Evolutionary conservation across 805 yeast species (phyloP).

Genomic region (Kluyveromyces siamensis): DNA sequence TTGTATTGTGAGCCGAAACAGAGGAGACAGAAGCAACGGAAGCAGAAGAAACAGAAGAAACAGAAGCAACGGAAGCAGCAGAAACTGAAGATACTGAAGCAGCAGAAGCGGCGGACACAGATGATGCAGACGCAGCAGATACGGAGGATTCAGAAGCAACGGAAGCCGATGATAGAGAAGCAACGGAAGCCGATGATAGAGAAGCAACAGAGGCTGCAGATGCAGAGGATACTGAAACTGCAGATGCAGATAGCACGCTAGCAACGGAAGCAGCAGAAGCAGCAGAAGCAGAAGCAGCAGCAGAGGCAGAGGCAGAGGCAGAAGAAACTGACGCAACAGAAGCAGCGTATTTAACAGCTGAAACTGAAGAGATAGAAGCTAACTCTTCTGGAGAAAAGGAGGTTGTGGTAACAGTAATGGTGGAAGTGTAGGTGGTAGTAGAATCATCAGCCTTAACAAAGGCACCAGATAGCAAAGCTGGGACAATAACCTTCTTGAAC

Average conservation of each 20-base stretch:
- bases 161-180: conserved; percentile 10
- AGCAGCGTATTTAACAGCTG: conserved; percentile 10
- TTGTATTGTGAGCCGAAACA: conserved; percentile 7
- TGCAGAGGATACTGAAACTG: neutral
- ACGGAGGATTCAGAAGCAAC: conserved; percentile 15
- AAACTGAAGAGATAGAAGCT: conserved; percentile 4
- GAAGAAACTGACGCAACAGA: conserved; percentile 14
- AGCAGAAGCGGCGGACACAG: conserved; percentile 15
- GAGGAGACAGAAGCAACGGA: conserved; percentile 11
- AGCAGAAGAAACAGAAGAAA: conserved; percentile 12
- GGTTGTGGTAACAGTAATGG: conserved; percentile 6
- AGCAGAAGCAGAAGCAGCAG: conserved; percentile 17
- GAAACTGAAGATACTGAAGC: conserved; percentile 13
- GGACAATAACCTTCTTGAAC: conserved; percentile 1
- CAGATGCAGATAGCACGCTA: neutral
- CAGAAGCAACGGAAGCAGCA: conserved; percentile 15
- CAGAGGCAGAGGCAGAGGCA: conserved; percentile 15
- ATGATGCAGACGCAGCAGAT: conserved; percentile 13
- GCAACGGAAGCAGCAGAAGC: conserved; percentile 18
- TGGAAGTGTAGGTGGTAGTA: conserved; percentile 8
- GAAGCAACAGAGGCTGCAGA: conserved; percentile 10
- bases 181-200: conserved; percentile 11
- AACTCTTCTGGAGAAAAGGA: conserved; percentile 3
- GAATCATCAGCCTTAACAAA: conserved; percentile 2
- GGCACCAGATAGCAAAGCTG: conserved; percentile 1